Conservation (phyloP, 2,329 filamentous ascomycete species). For the Cylindrodendrum hubeiense region DNA sequence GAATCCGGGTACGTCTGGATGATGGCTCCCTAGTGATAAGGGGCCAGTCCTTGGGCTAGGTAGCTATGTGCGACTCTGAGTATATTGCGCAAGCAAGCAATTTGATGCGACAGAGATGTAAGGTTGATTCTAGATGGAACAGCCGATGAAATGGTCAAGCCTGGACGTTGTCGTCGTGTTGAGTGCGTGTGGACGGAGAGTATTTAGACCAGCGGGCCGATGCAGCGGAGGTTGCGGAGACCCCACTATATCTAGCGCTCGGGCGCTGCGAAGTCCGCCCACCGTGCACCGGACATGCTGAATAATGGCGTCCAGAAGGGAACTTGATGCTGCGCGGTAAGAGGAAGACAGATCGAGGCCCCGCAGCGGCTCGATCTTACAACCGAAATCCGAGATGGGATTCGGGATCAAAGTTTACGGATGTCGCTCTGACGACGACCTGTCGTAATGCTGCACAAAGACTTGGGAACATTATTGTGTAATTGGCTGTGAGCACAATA, state of each 20-base stretch:
- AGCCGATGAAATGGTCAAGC: neutral
- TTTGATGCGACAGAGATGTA: neutral
- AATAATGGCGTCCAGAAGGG: constrained; percentile 2
- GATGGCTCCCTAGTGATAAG: neutral
- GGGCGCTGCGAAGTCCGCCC: constrained; percentile 18
- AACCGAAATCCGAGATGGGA: constrained; percentile 21
- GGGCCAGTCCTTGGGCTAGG: neutral
- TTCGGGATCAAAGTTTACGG: neutral
- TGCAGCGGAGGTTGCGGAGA: constrained; percentile 19
- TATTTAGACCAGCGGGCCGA: neutral
- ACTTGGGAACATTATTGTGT: too few species aligned
- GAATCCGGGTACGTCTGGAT: neutral
- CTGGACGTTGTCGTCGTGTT: neutral
- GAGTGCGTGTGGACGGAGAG: neutral
- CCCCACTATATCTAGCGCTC: neutral
- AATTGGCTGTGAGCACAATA: too few species aligned
- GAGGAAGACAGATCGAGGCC: neutral
- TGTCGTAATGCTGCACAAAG: neutral
- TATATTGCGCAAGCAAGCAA: too few species aligned
- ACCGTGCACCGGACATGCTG: neutral
- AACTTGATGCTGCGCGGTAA: constrained; percentile 6
- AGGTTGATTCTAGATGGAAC: neutral
- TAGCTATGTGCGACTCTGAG: neutral
- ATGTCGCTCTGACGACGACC: neutral
- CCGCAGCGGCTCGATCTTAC: constrained; percentile 19